Evolutionary conservation across 2,329 filamentous ascomycete species (phyloP), one percentile per base, ranked within the genome.

Genomic region (Arthrinium phaeospermum): DNA sequence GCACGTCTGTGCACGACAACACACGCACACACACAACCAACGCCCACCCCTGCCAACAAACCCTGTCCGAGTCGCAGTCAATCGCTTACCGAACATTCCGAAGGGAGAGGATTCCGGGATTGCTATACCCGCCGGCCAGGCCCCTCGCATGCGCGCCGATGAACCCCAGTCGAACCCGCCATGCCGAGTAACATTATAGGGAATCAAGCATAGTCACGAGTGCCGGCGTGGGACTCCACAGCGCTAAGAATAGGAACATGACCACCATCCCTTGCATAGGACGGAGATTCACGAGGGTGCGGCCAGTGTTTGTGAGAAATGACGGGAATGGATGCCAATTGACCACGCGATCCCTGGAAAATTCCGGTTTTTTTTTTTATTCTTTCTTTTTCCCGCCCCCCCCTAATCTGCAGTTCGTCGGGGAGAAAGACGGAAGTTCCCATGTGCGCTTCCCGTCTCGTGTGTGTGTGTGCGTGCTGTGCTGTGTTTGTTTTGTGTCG

Each of bases 231-330:
- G 7, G 34, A 64, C 57, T 41, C 57, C 57, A 64, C 57, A 10
- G 34, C 57, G 57, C 57, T 64, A 64, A 64, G 34, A 64, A 64
- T 64, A 64, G 57, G 57, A 64, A 41, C 30, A 64, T 64, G 57
- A 41, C 34, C 19, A 64, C 34, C 19, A 64, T 64, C 57, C 57
- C 57, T 64, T 64, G 57, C 57, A 64, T 64, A 2, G 4, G 1
- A 49, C 10, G 7, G 19, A 41, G 57, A 64, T 64, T 41, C 57
- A 64, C 57, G 57, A 61, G 34, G 34, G 30, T 14, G 24, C 12
- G 37, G 37, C 24, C 24, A 14, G 51, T 30, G 27, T 57, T 64
- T 64, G 34, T 64, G 57, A 64, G 57, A 64, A 64, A 64, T 64
- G 57, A 64, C 57, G n/a, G 57, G 34, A 64, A 64, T 64, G 57